Evolutionary conservation across 2,329 filamentous ascomycete species (phyloP), one percentile per base, ranked within the genome.

Genomic region (Microcyclospora tardicrescens): DNA sequence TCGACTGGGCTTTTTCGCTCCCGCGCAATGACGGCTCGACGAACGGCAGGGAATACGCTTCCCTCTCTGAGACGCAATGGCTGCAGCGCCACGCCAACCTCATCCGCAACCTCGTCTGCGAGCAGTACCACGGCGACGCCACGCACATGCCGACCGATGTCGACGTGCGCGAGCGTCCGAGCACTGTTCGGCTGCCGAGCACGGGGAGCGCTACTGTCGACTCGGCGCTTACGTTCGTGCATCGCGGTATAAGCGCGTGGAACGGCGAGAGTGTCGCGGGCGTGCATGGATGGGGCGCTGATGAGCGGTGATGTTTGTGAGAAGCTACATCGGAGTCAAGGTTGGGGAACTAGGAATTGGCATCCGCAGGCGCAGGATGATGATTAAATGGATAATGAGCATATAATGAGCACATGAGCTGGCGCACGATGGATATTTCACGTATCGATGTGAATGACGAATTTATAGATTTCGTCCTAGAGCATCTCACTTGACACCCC

Each of bases 1-100:
- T 72, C 0, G 66, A 77, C 28, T 86, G 79, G 78, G 58, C 64
- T 1, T 77, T 70, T 47, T 72, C 69, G 2, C 19, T 24, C 5
- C 19, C 19, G 4, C 50, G 55, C 3, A 44, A 52, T 9, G 54
- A 55, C 19, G 46, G 43, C 2, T 37, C 57, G 19, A 46, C 42
- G 2, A 39, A 57, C 16, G 65, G 52, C 2, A 24, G 24, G 35
- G 33, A 27, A 35, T 81, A 75, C 49, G 68, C 71, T 1, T 60
- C 59, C 1, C 46, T 68, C 12, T 63, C 55, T 24, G 69, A 73
- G 47, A 54, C 61, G 31, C 68, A 75, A 44, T 81, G 76, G 72
- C 75, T 76, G 46, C 69, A 72, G 41, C 59, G 72, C 40, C 84
- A 81, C 77, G 68, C 65, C 8, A 63, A 69, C 5, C 68, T 75